Conservation (phyloP, 2,329 filamentous ascomycete genomes). For the Lecanicillium sp. region DNA sequence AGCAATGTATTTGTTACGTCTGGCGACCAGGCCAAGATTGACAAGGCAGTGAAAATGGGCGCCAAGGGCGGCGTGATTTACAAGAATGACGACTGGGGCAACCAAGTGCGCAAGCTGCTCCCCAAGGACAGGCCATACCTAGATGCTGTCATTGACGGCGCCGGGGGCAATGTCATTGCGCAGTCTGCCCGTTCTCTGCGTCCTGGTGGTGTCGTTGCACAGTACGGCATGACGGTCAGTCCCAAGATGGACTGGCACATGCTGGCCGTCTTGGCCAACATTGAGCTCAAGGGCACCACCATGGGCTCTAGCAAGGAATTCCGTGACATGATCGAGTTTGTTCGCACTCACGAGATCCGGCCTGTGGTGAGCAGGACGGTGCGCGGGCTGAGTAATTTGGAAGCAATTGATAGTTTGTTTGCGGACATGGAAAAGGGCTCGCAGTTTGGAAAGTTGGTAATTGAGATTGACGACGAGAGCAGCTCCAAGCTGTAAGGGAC, state of each 20-base stretch:
- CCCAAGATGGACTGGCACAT: conserved; percentile 86
- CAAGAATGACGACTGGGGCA: conserved; percentile 72
- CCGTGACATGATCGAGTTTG: conserved; percentile 80
- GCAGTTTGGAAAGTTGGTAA: conserved; percentile 90
- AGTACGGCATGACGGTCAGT: conserved; percentile 84
- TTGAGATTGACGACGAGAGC: conserved; percentile 49
- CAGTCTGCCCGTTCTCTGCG: conserved; percentile 63
- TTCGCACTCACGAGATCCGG: conserved; percentile 60
- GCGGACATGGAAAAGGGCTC: conserved; percentile 77
- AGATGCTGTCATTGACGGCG: conserved; percentile 85
- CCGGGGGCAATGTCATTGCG: conserved; percentile 74
- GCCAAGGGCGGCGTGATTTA: conserved; percentile 79
- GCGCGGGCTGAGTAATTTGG: conserved; percentile 64
- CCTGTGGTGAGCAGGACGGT: conserved; percentile 71
- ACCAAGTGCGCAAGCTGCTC: conserved; percentile 56
- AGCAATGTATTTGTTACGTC: conserved; percentile 77
- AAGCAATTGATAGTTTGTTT: conserved; percentile 76
- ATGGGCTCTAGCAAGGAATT: conserved; percentile 93
- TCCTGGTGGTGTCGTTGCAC: conserved; percentile 71
- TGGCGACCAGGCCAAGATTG: conserved; percentile 66
- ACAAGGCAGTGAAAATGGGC: conserved; percentile 61
- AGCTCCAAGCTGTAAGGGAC: conserved; percentile 35
- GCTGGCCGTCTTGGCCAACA: conserved; percentile 75
- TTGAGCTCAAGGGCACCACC: conserved; percentile 77
- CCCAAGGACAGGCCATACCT: conserved; percentile 58